A percentile compares a stretch with the other conserved stretches of the same genome.
These are phyloP conservation scores for Gloeopeniophorella convolvens DNA, from an alignment of 768 basidiomycete species.

Conservation along the genomic window DNA sequence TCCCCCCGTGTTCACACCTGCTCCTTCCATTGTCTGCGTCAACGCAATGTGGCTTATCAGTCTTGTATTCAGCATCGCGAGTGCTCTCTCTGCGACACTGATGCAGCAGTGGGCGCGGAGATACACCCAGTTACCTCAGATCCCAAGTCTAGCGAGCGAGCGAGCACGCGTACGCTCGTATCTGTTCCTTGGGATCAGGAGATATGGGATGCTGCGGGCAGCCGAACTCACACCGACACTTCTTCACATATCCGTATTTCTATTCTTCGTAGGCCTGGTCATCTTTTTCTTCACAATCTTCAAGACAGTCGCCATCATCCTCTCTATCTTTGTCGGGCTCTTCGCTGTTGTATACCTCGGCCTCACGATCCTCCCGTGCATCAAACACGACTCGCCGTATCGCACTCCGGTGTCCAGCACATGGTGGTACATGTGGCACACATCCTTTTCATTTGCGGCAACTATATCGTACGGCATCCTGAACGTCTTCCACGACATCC, in stretches of 20 bases:
- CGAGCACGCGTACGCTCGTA: slow-evolving; percentile 12
- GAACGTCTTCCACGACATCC: no score
- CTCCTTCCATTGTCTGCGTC: no score
- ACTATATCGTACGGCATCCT: no score
- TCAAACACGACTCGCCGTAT: slow-evolving; percentile 3
- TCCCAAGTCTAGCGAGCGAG: background rate
- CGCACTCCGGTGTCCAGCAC: slow-evolving; percentile 8
- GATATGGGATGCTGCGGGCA: background rate
- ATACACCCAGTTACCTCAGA: slow-evolving; percentile 4
- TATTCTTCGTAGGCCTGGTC: slow-evolving; percentile 13
- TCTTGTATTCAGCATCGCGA: no score
- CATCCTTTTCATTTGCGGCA: background rate
- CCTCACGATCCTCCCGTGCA: slow-evolving; percentile 2
- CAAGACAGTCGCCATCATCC: slow-evolving; percentile 3
- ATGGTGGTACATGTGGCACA: background rate
- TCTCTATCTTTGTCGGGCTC: background rate
- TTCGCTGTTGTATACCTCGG: background rate
- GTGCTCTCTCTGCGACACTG: no score
- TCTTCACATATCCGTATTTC: slow-evolving; percentile 12
- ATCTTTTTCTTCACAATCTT: slow-evolving; percentile 2
- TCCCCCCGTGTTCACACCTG: no score
- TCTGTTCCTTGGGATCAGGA: slow-evolving; percentile 10
- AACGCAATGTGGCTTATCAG: no score
- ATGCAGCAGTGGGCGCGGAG: slow-evolving; percentile 13
- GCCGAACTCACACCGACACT: slow-evolving; percentile 6